Evolutionary conservation across 768 basidiomycete species (phyloP).

Genomic region (Rhodosporidiobolus odoratus): DNA sequence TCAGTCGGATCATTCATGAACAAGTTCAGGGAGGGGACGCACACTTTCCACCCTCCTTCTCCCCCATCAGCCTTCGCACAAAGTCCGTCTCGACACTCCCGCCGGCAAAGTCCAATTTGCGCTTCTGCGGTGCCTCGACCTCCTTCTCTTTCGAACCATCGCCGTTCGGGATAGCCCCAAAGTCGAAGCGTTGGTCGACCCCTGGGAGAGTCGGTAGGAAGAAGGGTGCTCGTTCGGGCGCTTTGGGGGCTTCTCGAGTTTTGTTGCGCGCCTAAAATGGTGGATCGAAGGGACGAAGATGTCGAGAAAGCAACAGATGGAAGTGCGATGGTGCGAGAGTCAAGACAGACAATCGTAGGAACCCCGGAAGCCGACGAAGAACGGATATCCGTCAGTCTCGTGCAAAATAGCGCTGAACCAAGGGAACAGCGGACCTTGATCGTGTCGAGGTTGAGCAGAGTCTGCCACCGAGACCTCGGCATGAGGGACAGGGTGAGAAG

Average conservation of each 20-base stretch:
- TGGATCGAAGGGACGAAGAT: conserved; percentile 43
- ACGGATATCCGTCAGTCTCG: too few relatives aligned
- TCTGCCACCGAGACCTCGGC: conserved; percentile 91
- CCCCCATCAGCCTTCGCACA: conserved; percentile 58
- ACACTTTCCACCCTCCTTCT: conserved; percentile 64
- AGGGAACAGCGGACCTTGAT: conserved; percentile 78
- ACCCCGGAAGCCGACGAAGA: too few relatives aligned
- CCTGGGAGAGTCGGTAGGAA: conserved; percentile 91
- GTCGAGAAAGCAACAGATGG: not conserved
- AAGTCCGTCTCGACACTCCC: conserved; percentile 64
- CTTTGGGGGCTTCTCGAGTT: conserved; percentile 90
- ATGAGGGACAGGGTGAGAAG: conserved; percentile 88
- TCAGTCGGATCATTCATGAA: not conserved
- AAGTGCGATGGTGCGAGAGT: too few relatives aligned
- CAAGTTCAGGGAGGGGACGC: conserved; percentile 47
- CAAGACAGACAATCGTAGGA: too few relatives aligned
- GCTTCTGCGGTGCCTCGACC: conserved; percentile 51
- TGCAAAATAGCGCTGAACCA: too few relatives aligned
- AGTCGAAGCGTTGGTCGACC: conserved; percentile 72
- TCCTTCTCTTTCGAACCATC: conserved; percentile 49
- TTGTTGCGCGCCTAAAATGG: conserved; percentile 85
- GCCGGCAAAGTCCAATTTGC: conserved; percentile 53
- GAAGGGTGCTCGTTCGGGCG: conserved; percentile 91
- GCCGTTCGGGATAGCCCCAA: conserved; percentile 43
- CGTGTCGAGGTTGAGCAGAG: conserved; percentile 88